Evolutionary conservation across 2,329 filamentous ascomycete species (phyloP), one percentile per base, ranked within the genome.

Genomic region (Alternaria incomplexa): DNA sequence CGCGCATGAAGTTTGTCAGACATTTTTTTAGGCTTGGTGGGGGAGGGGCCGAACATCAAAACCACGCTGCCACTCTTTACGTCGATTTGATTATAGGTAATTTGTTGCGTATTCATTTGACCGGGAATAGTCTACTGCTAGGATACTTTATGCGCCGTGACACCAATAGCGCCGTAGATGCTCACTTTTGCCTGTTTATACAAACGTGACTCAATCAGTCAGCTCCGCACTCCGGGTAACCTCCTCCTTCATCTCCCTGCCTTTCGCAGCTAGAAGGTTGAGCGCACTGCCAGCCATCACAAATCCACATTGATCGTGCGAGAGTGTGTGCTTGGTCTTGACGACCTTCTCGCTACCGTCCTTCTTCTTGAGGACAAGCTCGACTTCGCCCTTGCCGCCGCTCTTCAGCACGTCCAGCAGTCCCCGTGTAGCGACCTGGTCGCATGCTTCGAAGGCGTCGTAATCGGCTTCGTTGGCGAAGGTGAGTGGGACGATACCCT

Each of bases 401-500:
- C 87, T 90, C 72, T 84, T 85, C 62, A 99, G 85, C 83, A 96
- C 91, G 62, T 97, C 91, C 74, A 92, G 89, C 65, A 99, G 82
- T 0, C 96, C 96, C 40, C 93, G 86, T 0, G 95, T 98, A 64
- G 85, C 84, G 23, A 98, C 92, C 73, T 90, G 85, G 78, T 99
- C 96, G 67, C 93, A 92, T 0, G 94, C 93, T 56, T 87, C 85
- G 67, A 99, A 91, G 66, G 85, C 83, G 75, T 96, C 92, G 79
- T 97, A 98, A 81, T 98, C 96, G 20, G 87, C 86, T 82, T 96
- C 93, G 80, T 97, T 86, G 48, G 85, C 92, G 77, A 99, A 97
- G 0, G 93, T 97, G 73, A 99, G 85, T 2, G 96, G 96, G 47
- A 99, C 93, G 32, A 99, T 91, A 66, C 96, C 96, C 83, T 99